Base-by-base conservation (phyloP, 116 monocot species). In the Phalaenopsis hybrid region DNA sequence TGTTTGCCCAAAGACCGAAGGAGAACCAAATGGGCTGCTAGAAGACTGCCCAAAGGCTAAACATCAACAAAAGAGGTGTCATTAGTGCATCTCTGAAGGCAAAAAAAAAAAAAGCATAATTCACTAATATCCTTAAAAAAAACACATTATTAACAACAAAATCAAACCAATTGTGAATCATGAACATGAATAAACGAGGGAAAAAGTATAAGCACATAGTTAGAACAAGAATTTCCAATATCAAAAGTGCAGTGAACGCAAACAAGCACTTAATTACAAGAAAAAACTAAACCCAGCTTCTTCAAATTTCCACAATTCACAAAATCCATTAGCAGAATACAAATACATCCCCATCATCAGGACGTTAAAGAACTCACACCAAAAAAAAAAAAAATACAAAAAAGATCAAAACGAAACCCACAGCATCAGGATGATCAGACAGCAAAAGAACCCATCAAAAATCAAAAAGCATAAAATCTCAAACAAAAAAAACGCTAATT, bases 31-130 rank as follows among this genome's bases (percentile, higher is more conserved):
- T 0, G 90, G 92, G 81, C 92, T 94, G 21, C 79, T 93, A 2
- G 93, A 92, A 8, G 95, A 86, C 81, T 99, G 95, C 83, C 93
- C 93, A 67, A 99, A 99, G 31, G 97, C 97, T 98, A 83, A 82
- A 86, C 69, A 59, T 18, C 6, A 68, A 67, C 67, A 67, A 28
- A 25, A 5, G 11, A 67, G 7, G 16, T 28, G 28, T 8, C 2
- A 25, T 0, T 28, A 37, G 41, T 2, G 41, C 4, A 41, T 41
- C 4, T 41, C 41, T 41, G 2, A 72, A 72, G 9, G 11, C 37
- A 37, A 72, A 37, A 3, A 31, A 28, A 28, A 28, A 31, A 72
- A 72, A 16, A 41, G 41, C 33, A 65, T 34, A 72, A 41, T 72
- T 72, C 41, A 41, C 37, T 41, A 4, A 65, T 15, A 72, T 37